Conservation (phyloP, 106 monocot species). For the Platanthera guangdongensis region DNA sequence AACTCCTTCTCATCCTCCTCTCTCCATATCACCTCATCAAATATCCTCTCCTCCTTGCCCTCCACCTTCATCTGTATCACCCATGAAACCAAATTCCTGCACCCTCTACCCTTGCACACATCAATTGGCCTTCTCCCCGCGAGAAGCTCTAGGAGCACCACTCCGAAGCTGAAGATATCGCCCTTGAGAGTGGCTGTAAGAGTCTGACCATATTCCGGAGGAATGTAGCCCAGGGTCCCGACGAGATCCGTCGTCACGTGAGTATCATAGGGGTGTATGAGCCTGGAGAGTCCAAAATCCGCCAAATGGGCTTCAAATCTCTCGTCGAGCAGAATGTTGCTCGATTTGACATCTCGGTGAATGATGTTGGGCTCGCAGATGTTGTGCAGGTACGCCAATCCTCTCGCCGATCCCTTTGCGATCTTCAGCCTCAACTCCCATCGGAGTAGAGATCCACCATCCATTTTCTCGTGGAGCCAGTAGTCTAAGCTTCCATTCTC, state of each 20-base stretch:
- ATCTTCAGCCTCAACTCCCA: constrained; percentile 47
- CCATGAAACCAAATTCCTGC: constrained; percentile 49
- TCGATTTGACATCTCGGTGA: constrained; percentile 60
- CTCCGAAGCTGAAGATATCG: constrained; percentile 61
- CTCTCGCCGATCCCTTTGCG: constrained; percentile 54
- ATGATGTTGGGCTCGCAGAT: constrained; percentile 53
- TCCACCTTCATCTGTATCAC: constrained; percentile 47
- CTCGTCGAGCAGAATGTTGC: constrained; percentile 70
- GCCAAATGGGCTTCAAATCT: constrained; percentile 56
- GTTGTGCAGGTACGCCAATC: constrained; percentile 52
- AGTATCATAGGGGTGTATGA: constrained; percentile 48
- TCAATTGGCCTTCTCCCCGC: constrained; percentile 52
- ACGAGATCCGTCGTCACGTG: constrained; percentile 68
- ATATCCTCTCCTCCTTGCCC: constrained; percentile 40
- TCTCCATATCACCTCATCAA: constrained; percentile 32
- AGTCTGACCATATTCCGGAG: constrained; percentile 58
- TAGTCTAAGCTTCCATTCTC: constrained; percentile 68
- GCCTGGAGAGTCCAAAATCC: constrained; percentile 60
- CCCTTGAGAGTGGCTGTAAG: constrained; percentile 46
- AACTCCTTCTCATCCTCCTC: constrained; percentile 40
- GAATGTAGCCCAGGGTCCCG: constrained; percentile 62
- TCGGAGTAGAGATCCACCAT: constrained; percentile 28
- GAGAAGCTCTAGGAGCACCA: constrained; percentile 51
- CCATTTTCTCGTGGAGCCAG: constrained; percentile 53
- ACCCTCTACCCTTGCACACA: constrained; percentile 43